Evolutionary conservation across 306 rosid species (phyloP).

Genomic region (Pterocarpus macrocarpus): DNA sequence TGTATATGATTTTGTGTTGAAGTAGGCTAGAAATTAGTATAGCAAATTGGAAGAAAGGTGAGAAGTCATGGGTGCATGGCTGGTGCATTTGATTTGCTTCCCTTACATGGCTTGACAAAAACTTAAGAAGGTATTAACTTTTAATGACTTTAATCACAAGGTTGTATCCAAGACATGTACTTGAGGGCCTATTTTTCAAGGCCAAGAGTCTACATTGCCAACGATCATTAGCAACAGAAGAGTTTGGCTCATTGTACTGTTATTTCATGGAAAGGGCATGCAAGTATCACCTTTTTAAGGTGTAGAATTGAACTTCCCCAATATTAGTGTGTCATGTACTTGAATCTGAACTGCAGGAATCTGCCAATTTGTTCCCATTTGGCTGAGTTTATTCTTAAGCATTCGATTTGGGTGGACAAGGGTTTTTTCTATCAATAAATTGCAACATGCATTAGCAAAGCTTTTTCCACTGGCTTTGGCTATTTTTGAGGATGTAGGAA

Average conservation of each 20-base stretch:
- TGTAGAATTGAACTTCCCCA: slow-evolving; percentile 94
- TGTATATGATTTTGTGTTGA: slow-evolving; percentile 90
- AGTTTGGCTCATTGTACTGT: slow-evolving; percentile 63
- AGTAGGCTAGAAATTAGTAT: slow-evolving; percentile 80
- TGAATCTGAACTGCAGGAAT: slow-evolving; percentile 95
- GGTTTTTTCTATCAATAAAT: slow-evolving; percentile 95
- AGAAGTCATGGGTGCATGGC: slow-evolving; percentile 74
- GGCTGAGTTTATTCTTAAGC: slow-evolving; percentile 99
- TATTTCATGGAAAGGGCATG: slow-evolving; percentile 92
- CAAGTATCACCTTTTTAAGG: slow-evolving; percentile 96
- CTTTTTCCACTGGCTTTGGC: slow-evolving; percentile 93
- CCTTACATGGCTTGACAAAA: slow-evolving; percentile 92
- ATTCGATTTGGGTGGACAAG: slow-evolving; percentile 96
- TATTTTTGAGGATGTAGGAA: slow-evolving; percentile 97
- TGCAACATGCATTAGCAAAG: slow-evolving; percentile 99
- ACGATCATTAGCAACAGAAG: slow-evolving; percentile 81
- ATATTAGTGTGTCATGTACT: slow-evolving; percentile 91
- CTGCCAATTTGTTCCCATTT: slow-evolving; percentile 75
- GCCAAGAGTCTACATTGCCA: slow-evolving; percentile 96
- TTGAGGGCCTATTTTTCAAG: slow-evolving; percentile 90
- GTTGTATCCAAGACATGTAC: slow-evolving; percentile 83
- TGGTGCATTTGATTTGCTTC: slow-evolving; percentile 84
- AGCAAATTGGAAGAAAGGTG: slow-evolving; percentile 83
- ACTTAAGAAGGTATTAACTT: slow-evolving; percentile 87
- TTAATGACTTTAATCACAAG: slow-evolving; percentile 88